Evolutionary conservation across 495 filamentous ascomycete genomes (phyloP).

Genomic region (Achaetomiella virescens): DNA sequence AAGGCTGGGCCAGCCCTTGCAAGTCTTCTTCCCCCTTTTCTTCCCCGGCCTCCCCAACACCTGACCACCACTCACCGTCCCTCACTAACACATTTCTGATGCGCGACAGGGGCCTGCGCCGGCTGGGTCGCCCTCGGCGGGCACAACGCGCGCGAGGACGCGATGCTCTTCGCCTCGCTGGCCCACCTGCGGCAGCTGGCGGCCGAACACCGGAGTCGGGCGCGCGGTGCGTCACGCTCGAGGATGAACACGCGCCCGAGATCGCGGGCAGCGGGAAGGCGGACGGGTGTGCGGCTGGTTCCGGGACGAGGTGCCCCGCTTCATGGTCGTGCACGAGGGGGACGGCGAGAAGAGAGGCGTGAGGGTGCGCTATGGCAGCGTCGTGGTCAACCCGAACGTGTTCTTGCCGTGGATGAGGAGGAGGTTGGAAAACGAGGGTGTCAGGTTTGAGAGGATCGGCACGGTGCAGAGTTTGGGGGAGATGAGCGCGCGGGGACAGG

Average conservation of each 20-base stretch:
- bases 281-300: slow-evolving; percentile 2
- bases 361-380: slow-evolving; percentile 16
- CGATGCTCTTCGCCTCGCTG: slow-evolving; percentile 25
- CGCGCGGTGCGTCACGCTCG: slow-evolving; percentile 5
- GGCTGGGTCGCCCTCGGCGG: slow-evolving; percentile 22
- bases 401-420: slow-evolving; percentile 26
- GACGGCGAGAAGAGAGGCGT: slow-evolving; percentile 6
- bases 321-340: neutral
- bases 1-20: slow-evolving; percentile 24
- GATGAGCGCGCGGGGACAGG: neutral
- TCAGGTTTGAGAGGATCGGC: slow-evolving; percentile 19
- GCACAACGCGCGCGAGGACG: slow-evolving; percentile 17
- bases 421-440: slow-evolving; percentile 19
- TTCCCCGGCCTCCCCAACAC: too few relatives aligned
- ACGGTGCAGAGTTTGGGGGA: slow-evolving; percentile 19
- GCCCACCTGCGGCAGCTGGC: slow-evolving; percentile 14
- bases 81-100: too few relatives aligned
- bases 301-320: slow-evolving; percentile 2
- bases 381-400: slow-evolving; percentile 22
- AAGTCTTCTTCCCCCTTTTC: too few relatives aligned
- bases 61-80: too few relatives aligned
- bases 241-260: slow-evolving; percentile 9
- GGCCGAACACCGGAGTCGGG: slow-evolving; percentile 18
- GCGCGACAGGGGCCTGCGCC: slow-evolving; percentile 31
- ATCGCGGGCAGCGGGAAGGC: slow-evolving; percentile 1